Base-by-base conservation (phyloP, 306 rosid genomes). In the Begonia loranthoides region DNA sequence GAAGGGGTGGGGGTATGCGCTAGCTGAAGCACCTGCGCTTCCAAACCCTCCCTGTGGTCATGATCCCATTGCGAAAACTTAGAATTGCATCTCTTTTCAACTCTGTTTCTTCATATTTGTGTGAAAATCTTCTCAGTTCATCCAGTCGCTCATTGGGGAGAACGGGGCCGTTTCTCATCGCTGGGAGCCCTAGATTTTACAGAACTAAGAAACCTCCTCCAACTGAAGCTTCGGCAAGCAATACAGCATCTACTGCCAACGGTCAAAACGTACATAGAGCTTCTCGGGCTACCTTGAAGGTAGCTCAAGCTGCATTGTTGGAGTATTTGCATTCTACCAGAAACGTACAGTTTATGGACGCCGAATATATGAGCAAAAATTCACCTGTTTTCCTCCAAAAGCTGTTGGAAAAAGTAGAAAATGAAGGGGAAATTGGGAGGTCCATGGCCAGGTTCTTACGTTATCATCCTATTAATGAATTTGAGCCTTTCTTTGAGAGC, bases 401-500 rank as follows among this genome's bases (percentile, higher is more conserved):
- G 44, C 79, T 87, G 55, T 47, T 87, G 43, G 51, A 50, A 21
- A 62, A 54, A 43, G 64, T 74, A 43, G 66, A 36, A 41, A 33
- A 12, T 5, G 55, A 63, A 9, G 58, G 41, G 17, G 69, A 62
- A 36, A 46, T 69, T 9, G 72, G 59, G 33, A 51, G 63, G 40
- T 68, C 77, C 3, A 41, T 78, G 44, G 10, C 75, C 13, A 70
- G 85, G 15, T 70, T 72, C 40, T 66, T 87, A 36, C 68, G 85
- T 14, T 81, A 83, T 59, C 76, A 88, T 54, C 96, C 96, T 13
- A 61, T 88, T 58, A 84, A 88, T 50, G 96, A 88, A 48, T 88
- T 88, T 41, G 94, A 84, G 47, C 93, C 86, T 45, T 88, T 88
- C 58, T 81, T 87, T 33, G 96, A 87, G 74, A 83, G 93, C 66